Conservation (phyloP, 345 rosid species). For the Populus nigra region DNA sequence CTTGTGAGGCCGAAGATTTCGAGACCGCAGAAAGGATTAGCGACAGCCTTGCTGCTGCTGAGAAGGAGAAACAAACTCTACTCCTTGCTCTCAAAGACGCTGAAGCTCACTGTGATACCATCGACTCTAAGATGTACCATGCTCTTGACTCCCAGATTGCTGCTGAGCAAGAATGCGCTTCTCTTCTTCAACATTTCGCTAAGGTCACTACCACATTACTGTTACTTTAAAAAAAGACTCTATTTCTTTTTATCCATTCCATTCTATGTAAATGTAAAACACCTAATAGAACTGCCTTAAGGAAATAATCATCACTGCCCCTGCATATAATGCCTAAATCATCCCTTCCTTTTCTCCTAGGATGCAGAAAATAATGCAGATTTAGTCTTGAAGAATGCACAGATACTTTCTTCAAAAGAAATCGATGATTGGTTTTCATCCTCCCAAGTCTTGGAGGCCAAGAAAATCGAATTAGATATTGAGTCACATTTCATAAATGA, state of each 20-base stretch:
- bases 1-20: constrained; percentile 85
- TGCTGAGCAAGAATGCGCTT: constrained; percentile 69
- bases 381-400: constrained; percentile 44
- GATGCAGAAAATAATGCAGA: constrained; percentile 60
- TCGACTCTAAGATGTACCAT: constrained; percentile 60
- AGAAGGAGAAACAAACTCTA: constrained; percentile 47
- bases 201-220: constrained; percentile 36
- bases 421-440: constrained; percentile 60
- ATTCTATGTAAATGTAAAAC: background rate
- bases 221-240: background rate
- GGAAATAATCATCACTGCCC: too few relatives aligned
- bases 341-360: constrained; percentile 28
- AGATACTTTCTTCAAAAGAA: constrained; percentile 41
- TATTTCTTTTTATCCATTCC: background rate
- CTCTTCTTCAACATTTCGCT: constrained; percentile 54
- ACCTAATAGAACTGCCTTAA: too few relatives aligned
- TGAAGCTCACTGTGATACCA: constrained; percentile 55
- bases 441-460: constrained; percentile 56
- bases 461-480: constrained; percentile 63
- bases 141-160: constrained; percentile 58
- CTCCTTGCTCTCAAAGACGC: constrained; percentile 52
- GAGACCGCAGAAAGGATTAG: constrained; percentile 77
- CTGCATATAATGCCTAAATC: too few relatives aligned
- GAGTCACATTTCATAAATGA: constrained; percentile 56
- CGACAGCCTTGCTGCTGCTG: constrained; percentile 59